phyloP scores from a whole-genome alignment of 192 early-diverging fungal genomes.

The Backusella morwellensis region DNA sequence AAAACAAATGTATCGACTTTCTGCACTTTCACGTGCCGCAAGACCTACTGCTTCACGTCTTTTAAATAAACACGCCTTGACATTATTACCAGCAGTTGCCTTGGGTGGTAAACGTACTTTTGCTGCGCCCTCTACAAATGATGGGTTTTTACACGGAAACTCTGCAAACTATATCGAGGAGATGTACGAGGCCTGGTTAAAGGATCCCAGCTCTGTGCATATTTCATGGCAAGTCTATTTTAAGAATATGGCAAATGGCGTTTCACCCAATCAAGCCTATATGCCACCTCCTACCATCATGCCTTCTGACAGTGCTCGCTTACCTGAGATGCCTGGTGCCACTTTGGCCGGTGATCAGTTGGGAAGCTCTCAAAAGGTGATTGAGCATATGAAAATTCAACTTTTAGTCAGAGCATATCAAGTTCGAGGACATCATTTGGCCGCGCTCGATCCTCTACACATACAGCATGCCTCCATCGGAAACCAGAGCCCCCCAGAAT shows the following conservation, averaged over 20 bases:
- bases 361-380: constrained; percentile 55
- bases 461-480: constrained; percentile 62
- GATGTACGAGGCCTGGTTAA: constrained; percentile 91
- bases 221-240: constrained; percentile 97
- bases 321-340: constrained; percentile 50
- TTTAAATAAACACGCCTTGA: background rate
- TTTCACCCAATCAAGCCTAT: constrained; percentile 65
- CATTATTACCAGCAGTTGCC: constrained; percentile 7
- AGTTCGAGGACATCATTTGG: constrained; percentile 92
- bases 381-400: constrained; percentile 98
- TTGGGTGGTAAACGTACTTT: background rate
- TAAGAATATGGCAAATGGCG: constrained; percentile 62
- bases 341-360: constrained; percentile 26
- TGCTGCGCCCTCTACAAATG: constrained; percentile 26
- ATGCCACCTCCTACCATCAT: constrained; percentile 77
- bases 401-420: constrained; percentile 94
- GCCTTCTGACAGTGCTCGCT: constrained; percentile 54
- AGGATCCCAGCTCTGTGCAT: constrained; percentile 88
- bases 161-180: constrained; percentile 83
- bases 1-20: constrained; percentile 25
- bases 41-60: constrained; percentile 14
- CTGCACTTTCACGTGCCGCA: constrained; percentile 14
- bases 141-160: constrained; percentile 84
- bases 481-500: constrained; percentile 66
- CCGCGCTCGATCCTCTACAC: constrained; percentile 90